Percentiles rank a stretch among this genome's conserved stretches.
Conservation (phyloP, 768 basidiomycete genomes). For the Calvatia gigantea region DNA sequence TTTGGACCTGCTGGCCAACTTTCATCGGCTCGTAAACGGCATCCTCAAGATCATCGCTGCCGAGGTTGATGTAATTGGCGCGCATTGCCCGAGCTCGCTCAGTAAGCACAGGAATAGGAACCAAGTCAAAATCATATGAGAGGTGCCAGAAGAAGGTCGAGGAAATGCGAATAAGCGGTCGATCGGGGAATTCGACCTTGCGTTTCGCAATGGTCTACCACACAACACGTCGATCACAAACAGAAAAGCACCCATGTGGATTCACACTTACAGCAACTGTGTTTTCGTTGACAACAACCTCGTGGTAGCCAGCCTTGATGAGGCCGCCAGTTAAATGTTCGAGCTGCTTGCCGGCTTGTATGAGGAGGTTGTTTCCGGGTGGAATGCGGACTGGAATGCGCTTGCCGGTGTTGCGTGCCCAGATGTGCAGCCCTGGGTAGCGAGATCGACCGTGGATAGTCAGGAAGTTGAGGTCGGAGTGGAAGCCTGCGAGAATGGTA, state of each 20-base stretch:
- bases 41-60: conserved; percentile 39
- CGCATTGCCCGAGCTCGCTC: conserved; percentile 44
- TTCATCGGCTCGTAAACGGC: conserved; percentile 67
- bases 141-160: conserved; percentile 97
- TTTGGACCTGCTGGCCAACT: conserved; percentile 86
- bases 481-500: conserved; percentile 92
- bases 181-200: conserved; percentile 53
- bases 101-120: conserved; percentile 53
- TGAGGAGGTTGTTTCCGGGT: conserved; percentile 74
- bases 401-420: conserved; percentile 93
- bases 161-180: conserved; percentile 93
- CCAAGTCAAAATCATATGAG: conserved; percentile 79
- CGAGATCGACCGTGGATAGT: conserved; percentile 88
- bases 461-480: conserved; percentile 90
- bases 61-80: conserved; percentile 33
- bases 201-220: conserved; percentile 61
- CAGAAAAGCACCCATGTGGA: neutral
- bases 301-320: conserved; percentile 91
- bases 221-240: neutral
- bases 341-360: conserved; percentile 95
- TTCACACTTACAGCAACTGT: conserved; percentile 63
- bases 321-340: conserved; percentile 83
- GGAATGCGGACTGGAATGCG: conserved; percentile 88
- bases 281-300: conserved; percentile 85
- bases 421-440: conserved; percentile 87